Evolutionary conservation across 768 basidiomycete species (phyloP).

Genomic region (Suillus fuscotomentosus): DNA sequence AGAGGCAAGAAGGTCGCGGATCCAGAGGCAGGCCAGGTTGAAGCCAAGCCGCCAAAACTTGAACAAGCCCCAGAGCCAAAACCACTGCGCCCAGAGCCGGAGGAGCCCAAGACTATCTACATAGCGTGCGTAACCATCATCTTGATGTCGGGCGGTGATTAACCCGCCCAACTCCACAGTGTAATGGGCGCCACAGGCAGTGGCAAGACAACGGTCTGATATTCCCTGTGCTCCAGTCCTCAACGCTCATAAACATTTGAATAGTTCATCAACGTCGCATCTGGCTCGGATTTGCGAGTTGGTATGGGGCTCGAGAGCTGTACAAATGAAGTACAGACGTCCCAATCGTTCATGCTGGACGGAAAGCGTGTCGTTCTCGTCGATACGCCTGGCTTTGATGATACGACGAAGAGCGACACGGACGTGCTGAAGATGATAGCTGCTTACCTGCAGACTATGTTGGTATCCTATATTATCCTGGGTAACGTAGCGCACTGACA

Average conservation of each 20-base stretch:
- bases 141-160: neutral
- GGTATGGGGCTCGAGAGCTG: constrained; percentile 36
- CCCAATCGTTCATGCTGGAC: constrained; percentile 21
- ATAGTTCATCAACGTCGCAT: constrained; percentile 38
- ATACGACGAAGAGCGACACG: constrained; percentile 47
- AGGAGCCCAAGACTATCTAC: constrained; percentile 9
- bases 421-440: constrained; percentile 53
- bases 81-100: neutral
- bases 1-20: neutral
- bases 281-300: constrained; percentile 31
- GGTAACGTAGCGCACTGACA: constrained; percentile 9
- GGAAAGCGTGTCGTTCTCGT: constrained; percentile 46
- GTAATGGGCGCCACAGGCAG: constrained; percentile 19
- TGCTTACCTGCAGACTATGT: constrained; percentile 33
- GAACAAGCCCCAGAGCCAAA: neutral
- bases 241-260: neutral
- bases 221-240: neutral
- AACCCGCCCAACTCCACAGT: constrained; percentile 5
- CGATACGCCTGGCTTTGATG: constrained; percentile 66
- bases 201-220: constrained; percentile 17
- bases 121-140: constrained; percentile 11
- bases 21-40: neutral
- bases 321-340: constrained; percentile 33
- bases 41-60: neutral
- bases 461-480: constrained; percentile 6